Evolutionary conservation across 129 eudicot species (phyloP).

Genomic region (Apium graveolens): DNA sequence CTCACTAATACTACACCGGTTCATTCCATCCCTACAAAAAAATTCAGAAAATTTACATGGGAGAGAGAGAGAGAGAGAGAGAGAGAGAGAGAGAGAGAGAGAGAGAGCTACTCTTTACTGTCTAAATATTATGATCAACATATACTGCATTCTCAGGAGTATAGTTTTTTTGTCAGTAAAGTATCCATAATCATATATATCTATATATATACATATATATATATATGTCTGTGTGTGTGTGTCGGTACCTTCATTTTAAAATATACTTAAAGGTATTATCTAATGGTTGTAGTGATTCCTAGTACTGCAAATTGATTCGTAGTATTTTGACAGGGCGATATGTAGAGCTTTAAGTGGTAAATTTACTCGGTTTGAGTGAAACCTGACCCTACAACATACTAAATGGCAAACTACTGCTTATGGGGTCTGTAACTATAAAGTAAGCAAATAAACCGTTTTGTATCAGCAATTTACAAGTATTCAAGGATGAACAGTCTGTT

Average conservation of each 20-base stretch:
- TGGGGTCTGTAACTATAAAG: background rate
- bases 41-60: background rate
- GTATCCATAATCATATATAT: background rate
- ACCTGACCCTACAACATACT: background rate
- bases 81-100: too few relatives aligned
- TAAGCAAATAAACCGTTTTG: background rate
- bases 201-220: background rate
- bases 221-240: background rate
- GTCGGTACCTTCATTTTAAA: background rate
- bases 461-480: background rate
- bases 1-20: conserved; percentile 65
- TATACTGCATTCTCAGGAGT: background rate
- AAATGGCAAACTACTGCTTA: background rate
- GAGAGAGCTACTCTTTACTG: background rate
- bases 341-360: background rate
- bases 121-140: background rate
- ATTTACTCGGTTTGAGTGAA: background rate
- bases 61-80: background rate
- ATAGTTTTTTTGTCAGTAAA: background rate
- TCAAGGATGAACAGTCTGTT: background rate
- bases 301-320: background rate
- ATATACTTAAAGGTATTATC: background rate
- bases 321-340: background rate
- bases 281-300: background rate
- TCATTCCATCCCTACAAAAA: conserved; percentile 80